Base-by-base conservation (phyloP, 2,329 filamentous ascomycete genomes). In the Aureobasidium sp. region DNA sequence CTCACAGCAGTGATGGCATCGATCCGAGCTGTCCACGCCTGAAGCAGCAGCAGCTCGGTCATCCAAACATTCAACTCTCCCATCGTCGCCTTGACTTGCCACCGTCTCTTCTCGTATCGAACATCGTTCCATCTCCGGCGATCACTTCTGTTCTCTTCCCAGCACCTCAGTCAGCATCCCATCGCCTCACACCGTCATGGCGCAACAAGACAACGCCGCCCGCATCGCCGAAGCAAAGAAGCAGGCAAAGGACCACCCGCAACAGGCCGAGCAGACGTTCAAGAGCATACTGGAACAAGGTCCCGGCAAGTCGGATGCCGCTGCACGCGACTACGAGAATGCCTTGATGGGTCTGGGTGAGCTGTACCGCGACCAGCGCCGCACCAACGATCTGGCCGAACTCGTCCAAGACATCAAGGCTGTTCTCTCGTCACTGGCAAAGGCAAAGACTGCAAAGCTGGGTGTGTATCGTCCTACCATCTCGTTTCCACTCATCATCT, bases 371-470 rank as follows among this genome's bases (percentile, higher is more conserved):
- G 91, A 97, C 77, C 85, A 90, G 78, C 90, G 89, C 86, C 89
- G 77, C 76, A 87, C 80, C 69, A 82, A 94, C 72, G 90, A 96
- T 71, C 86, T 99, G 64, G 90, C 95, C 65, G 87, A 91, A 70
- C 84, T 99, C 67, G 88, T 99, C 70, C 92, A 88, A 72, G 90
- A 90, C 75, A 96, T 91, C 76, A 86, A 93, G 72, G 89, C 89
- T 67, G 89, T 94, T 48, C 86, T 99, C 67, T 97, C 93, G 63
- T 94, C 90, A 66, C 97, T 99, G 76, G 94, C 94, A 67, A 97
- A 97, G 82, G 94, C 95, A 65, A 99, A 99, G 85, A 97, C 94
- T 36, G 90, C 94, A 62, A 99, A 99, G 79, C 82, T 99, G 65
- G 91, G 94, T 97, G 86, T 67, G 87, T 66, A 20, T 34, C 7